These are phyloP conservation scores for Podospora pseudoanserina DNA, from an alignment of 495 filamentous ascomycete species.

Conservation along the genomic window DNA sequence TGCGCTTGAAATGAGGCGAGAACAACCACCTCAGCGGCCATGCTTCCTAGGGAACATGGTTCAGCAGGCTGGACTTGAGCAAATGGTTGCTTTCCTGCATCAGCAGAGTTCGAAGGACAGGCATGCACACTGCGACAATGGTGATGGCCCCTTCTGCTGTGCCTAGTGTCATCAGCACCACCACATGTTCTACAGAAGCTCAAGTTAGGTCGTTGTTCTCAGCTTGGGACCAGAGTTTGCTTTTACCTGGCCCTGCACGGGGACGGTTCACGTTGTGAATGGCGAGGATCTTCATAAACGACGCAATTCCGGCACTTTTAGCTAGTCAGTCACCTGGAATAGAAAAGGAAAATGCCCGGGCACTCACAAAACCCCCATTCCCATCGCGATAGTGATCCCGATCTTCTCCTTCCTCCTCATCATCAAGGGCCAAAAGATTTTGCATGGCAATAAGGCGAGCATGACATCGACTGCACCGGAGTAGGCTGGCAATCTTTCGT, in stretches of 20 bases:
- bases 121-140: conserved; percentile 1
- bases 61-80: background rate
- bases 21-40: background rate
- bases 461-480: conserved; percentile 34
- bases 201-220: background rate
- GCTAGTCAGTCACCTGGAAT: background rate
- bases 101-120: background rate
- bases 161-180: background rate
- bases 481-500: conserved; percentile 17
- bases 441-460: conserved; percentile 31
- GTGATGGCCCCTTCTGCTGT: conserved; percentile 1
- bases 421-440: conserved; percentile 26
- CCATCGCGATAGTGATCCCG: conserved; percentile 35
- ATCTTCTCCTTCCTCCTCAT: conserved; percentile 33
- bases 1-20: conserved; percentile 26
- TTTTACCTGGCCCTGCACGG: background rate
- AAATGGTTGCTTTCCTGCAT: background rate
- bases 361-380: conserved; percentile 33
- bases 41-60: background rate
- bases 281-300: conserved; percentile 1
- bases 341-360: background rate
- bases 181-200: background rate
- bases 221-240: background rate
- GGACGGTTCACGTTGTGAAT: background rate
- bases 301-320: conserved; percentile 23